phyloP scores from a whole-genome alignment of 2,329 filamentous ascomycete species.

The Colletotrichum abscissum region DNA sequence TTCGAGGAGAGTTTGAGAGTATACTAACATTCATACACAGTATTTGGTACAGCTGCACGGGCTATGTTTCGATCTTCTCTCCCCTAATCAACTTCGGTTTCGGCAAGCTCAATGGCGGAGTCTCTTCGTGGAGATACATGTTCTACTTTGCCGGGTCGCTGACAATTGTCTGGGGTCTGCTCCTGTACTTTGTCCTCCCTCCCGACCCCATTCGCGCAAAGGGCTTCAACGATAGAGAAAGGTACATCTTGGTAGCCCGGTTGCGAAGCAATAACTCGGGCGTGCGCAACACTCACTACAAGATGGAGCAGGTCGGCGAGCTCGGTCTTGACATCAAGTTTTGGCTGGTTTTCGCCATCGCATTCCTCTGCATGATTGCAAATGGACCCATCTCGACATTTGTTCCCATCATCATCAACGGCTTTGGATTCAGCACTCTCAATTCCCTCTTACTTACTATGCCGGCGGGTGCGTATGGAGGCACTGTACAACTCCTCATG shows the following conservation, averaged over 20 bases:
- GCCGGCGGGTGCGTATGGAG: slow-evolving; percentile 51
- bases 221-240: slow-evolving; percentile 43
- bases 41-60: slow-evolving; percentile 51
- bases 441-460: slow-evolving; percentile 55
- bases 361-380: slow-evolving; percentile 53
- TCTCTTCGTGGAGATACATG: slow-evolving; percentile 47
- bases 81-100: slow-evolving; percentile 49
- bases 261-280: slow-evolving; percentile 49
- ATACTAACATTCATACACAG: slow-evolving; percentile 37
- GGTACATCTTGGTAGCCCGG: slow-evolving; percentile 42
- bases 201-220: slow-evolving; percentile 44
- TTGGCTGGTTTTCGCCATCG: slow-evolving; percentile 53
- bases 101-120: slow-evolving; percentile 41
- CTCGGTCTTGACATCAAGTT: slow-evolving; percentile 47
- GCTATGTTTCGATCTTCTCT: slow-evolving; percentile 47
- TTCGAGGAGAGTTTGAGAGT: background rate
- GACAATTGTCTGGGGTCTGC: slow-evolving; percentile 40
- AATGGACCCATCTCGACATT: slow-evolving; percentile 58
- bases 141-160: slow-evolving; percentile 48
- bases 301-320: slow-evolving; percentile 54
- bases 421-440: slow-evolving; percentile 55
- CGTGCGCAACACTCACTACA: slow-evolving; percentile 56
- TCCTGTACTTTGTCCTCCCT: slow-evolving; percentile 43
- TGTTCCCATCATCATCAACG: slow-evolving; percentile 56
- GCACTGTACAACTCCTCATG: slow-evolving; percentile 51